Base-by-base conservation (phyloP, 257 asterid genomes). In the Fraxinus anomala region DNA sequence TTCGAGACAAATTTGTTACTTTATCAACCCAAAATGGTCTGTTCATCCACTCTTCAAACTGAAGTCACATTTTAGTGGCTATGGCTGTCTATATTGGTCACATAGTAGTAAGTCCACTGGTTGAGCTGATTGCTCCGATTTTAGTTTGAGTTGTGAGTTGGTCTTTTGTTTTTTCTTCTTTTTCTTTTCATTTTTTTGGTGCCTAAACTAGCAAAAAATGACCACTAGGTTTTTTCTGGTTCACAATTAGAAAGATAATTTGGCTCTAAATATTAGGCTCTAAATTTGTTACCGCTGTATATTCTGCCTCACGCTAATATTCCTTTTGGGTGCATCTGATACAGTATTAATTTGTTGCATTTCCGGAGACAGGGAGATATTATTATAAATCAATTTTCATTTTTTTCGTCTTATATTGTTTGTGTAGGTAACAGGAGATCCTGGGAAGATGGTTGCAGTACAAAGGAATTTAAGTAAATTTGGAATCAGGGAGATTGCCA, bases 381-480 rank as follows among this genome's bases (percentile, higher is more conserved):
- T 70, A n/a, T 51, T 73, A 47, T 71, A 51, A 44, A 63, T 54
- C 66, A 54, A 61, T 81, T 68, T 61, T 59, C 67, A 54, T 72
- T 73, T 21, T 36, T 56, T 70, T 70, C 16, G 42, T 85, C 40
- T 63, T 6, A 19, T 39, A 68, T 31, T 76, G 36, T 81, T 49
- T 68, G 49, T 76, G 66, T 73, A 95, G 99, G 96, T 95, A 56
- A 95, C 99, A 70, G 99, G 99, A 80, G 99, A 95, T 89, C 99
- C 99, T 51, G 99, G 99, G 77, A 95, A 95, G 91, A 87, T 93
- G 88, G 97, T 91, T 82, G 98, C 98, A 17, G 92, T 89, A 66
- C 91, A 90, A 76, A 93, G 95, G 84, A 95, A 91, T 83, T 90
- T 95, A 59, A 85, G 96, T 80, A 95, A 93, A 84, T 93, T 95